Evolutionary conservation across 2,329 filamentous ascomycete genomes (phyloP).

Genomic region (Calonectria crousiana): DNA sequence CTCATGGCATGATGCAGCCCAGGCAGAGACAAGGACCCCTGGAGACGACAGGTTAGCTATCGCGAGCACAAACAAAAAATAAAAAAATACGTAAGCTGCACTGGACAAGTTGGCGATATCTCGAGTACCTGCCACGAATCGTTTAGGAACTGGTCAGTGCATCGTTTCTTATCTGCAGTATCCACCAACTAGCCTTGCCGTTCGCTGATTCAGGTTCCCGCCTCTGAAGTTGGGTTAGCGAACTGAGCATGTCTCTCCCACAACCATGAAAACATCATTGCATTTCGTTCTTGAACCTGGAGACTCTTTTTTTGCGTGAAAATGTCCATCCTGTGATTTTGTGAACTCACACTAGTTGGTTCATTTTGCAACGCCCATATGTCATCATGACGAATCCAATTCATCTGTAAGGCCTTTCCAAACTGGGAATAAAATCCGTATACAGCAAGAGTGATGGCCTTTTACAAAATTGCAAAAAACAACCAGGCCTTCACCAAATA

Average conservation of each 20-base stretch:
- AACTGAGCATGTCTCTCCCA: not conserved
- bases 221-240: not conserved
- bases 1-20: slow-evolving; percentile 9
- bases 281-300: not conserved
- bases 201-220: not conserved
- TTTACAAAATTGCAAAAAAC: not conserved
- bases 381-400: not conserved
- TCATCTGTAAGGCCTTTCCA: not conserved
- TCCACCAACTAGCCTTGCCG: not conserved
- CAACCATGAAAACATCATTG: not conserved
- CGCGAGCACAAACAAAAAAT: not conserved
- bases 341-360: too few relatives aligned
- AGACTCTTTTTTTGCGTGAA: not conserved
- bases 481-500: not conserved
- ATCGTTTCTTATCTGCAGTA: slow-evolving; percentile 19
- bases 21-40: slow-evolving; percentile 4
- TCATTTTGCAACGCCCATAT: not conserved
- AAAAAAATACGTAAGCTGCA: slow-evolving; percentile 18
- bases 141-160: slow-evolving; percentile 21
- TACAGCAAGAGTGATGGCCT: not conserved
- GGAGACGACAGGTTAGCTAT: not conserved
- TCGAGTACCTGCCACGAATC: slow-evolving; percentile 13
- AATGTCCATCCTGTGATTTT: not conserved
- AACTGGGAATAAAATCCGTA: not conserved
- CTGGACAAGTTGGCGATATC: not conserved